Evolutionary conservation across 1,139 yeast genomes (phyloP), one percentile per base, ranked within the genome.

Genomic region (Entelexis sorbosivorans): DNA sequence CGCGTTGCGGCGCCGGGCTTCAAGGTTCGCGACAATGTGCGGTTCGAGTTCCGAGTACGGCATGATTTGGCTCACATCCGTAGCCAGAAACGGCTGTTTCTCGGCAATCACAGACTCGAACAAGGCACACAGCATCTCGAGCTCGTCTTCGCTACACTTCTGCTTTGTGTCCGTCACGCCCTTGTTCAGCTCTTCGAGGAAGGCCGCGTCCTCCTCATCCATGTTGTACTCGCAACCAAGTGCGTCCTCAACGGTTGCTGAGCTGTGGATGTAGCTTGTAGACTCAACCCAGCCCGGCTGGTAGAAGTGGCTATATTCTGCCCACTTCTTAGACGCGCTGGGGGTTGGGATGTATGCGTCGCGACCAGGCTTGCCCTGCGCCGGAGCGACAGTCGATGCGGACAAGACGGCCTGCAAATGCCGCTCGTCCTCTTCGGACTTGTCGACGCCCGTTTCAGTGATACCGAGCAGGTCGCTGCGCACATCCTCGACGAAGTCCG

Each of bases 361-460:
- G 48, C 76, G 75, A 16, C 73, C 77, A 54, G 76, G 73, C 14
- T 73, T 75, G 53, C 75, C 77, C 38, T 73, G 61, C 24, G 24
- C 24, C 17, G 47, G 39, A 3, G 82, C 83, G 33, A 81, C 76
- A 55, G 78, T 80, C 2, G 87, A 80, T 3, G 91, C 88, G 65
- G 79, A 78, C 56, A 84, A 82, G 43, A 91, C 96, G 57, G 85
- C 89, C 66, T 89, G 95, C 58, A 91, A 74, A 76, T 91, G 98
- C 49, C 86, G 95, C 68, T 91, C 98, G 64, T 87, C 95, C 68
- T 91, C 98, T 67, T 91, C 99, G 60, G 87, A 88, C 66, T 93
- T 91, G 65, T 91, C 99, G 48, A 91, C 98, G 38, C 99, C 99
- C 7, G 98, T 91, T 62, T 91, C 99, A 47, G 91, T 79, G 54